These are phyloP conservation scores for Eutypella sp. DNA, from an alignment of 2,329 filamentous ascomycete species.

Conservation along the genomic window DNA sequence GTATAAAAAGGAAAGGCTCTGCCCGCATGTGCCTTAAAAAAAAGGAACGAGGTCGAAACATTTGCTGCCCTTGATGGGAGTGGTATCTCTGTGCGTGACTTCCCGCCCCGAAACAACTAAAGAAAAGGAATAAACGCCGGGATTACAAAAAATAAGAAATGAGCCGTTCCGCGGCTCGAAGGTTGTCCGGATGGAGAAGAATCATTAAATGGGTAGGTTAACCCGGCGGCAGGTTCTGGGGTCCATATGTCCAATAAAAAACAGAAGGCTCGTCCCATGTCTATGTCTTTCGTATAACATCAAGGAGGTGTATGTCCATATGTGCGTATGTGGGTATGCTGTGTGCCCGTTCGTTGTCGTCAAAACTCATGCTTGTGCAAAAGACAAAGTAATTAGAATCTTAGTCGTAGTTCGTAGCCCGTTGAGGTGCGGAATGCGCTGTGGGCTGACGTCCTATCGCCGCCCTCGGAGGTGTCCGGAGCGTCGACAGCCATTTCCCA, in stretches of 20 bases:
- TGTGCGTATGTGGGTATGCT: too few relatives aligned
- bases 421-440: conserved; percentile 25
- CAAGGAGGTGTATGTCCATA: conserved; percentile 1
- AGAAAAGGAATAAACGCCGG: too few relatives aligned
- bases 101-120: conserved; percentile 14
- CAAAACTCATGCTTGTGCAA: too few relatives aligned
- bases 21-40: conserved; percentile 1
- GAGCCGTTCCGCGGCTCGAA: conserved; percentile 11
- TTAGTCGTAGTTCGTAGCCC: conserved; percentile 42
- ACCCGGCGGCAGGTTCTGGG: conserved; percentile 5
- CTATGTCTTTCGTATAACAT: conserved; percentile 2
- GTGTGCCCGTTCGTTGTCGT: conserved; percentile 9
- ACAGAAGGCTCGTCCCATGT: conserved; percentile 2
- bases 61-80: conserved; percentile 17
- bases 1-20: too few relatives aligned
- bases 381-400: conserved; percentile 42
- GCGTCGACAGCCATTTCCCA: conserved; percentile 59
- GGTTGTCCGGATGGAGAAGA: conserved; percentile 18
- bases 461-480: conserved; percentile 22
- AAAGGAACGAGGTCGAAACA: conserved; percentile 14
- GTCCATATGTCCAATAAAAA: conserved; percentile 3
- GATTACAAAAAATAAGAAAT: conserved; percentile 17
- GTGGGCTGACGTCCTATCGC: conserved; percentile 28
- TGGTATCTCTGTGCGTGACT: conserved; percentile 27
- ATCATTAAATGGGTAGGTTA: conserved; percentile 19